Conservation (phyloP, 768 basidiomycete species). For the Boletales sp. region DNA sequence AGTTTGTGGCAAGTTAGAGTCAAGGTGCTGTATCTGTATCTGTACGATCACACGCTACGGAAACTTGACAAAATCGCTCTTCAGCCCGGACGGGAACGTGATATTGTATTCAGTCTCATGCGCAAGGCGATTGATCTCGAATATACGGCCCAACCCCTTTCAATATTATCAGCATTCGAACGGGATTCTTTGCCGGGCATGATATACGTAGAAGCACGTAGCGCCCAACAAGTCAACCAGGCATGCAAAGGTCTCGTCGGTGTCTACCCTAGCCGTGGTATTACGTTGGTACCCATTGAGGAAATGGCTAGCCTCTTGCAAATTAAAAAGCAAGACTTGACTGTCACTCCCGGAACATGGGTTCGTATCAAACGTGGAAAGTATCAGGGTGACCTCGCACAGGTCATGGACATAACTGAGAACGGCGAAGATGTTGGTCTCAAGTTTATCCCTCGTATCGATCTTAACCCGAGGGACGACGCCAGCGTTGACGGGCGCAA, state of each 20-base stretch:
- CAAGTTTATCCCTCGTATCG: constrained; percentile 96
- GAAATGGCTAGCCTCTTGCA: constrained; percentile 97
- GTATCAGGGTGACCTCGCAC: constrained; percentile 92
- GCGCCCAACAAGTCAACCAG: constrained; percentile 77
- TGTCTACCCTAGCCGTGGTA: constrained; percentile 79
- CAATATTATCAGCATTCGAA: constrained; percentile 92
- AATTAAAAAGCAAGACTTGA: constrained; percentile 91
- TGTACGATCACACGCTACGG: not conserved
- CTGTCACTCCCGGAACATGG: constrained; percentile 86
- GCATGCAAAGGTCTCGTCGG: constrained; percentile 91
- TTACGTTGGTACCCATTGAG: constrained; percentile 87
- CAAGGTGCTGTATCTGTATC: constrained; percentile 52
- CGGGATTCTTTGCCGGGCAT: constrained; percentile 93
- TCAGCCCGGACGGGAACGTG: constrained; percentile 88
- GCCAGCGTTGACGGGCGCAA: constrained; percentile 65
- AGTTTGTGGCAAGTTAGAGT: constrained; percentile 94
- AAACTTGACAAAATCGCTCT: not conserved
- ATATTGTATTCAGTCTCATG: constrained; percentile 92
- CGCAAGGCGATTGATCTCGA: constrained; percentile 87
- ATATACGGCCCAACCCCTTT: constrained; percentile 70
- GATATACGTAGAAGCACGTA: constrained; percentile 94
- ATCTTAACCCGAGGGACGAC: constrained; percentile 88
- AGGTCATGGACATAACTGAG: constrained; percentile 91
- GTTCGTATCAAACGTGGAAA: constrained; percentile 92
- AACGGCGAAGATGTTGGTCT: constrained; percentile 90